A percentile compares a stretch with the other conserved stretches of the same genome.
Evolutionary conservation across 1,139 yeast genomes (phyloP).

Genomic region (Debaryomycetaceae sp.): DNA sequence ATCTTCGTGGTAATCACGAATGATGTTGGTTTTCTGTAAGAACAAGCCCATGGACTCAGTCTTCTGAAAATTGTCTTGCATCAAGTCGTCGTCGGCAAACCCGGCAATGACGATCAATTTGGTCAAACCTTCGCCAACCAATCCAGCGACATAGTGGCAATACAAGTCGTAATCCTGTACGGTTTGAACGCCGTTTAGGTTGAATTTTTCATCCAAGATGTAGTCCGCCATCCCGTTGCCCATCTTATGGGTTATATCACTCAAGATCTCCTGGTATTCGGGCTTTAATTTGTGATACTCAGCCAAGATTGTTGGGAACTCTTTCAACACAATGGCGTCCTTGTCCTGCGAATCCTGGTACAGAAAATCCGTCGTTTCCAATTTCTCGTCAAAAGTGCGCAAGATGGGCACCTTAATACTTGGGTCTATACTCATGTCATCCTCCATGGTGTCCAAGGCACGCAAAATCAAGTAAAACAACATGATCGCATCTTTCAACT

Average conservation of each 20-base stretch:
- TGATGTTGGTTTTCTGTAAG: constrained; percentile 91
- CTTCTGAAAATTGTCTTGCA: constrained; percentile 48
- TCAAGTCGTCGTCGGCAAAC: constrained; percentile 51
- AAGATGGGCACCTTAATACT: constrained; percentile 70
- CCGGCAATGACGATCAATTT: constrained; percentile 68
- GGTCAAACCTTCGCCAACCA: constrained; percentile 95
- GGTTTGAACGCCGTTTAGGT: constrained; percentile 73
- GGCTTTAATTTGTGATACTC: constrained; percentile 75
- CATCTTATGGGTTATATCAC: constrained; percentile 77
- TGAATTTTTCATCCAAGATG: constrained; percentile 72
- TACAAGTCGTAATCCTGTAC: constrained; percentile 80
- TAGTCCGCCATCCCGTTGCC: constrained; percentile 98
- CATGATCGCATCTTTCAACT: constrained; percentile 75
- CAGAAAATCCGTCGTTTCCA: constrained; percentile 70
- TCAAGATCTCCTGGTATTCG: constrained; percentile 72
- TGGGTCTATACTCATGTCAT: constrained; percentile 84
- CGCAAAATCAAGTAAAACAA: constrained; percentile 80
- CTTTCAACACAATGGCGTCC: constrained; percentile 74
- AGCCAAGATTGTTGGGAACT: constrained; percentile 62
- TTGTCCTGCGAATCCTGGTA: constrained; percentile 74
- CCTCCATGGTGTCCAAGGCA: constrained; percentile 95
- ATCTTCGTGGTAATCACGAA: constrained; percentile 93
- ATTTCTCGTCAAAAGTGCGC: constrained; percentile 60
- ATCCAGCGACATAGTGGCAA: constrained; percentile 96
- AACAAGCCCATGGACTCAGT: constrained; percentile 93